A percentile compares a stretch with the other conserved stretches of the same genome.
phyloP scores from a whole-genome alignment of 2,329 filamentous ascomycete genomes.

The Sporothrix brasiliensis region DNA sequence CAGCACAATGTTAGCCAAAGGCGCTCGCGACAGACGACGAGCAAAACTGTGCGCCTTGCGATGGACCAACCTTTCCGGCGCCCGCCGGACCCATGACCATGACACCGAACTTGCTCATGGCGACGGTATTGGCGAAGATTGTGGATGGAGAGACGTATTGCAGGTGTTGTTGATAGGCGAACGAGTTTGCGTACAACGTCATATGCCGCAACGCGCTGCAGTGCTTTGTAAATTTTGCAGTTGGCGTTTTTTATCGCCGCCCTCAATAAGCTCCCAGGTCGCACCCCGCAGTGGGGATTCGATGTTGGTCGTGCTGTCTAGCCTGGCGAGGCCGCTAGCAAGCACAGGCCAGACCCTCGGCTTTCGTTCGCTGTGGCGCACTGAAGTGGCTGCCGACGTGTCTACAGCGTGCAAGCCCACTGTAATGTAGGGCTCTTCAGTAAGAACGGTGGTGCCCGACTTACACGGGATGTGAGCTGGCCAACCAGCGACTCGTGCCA shows the following conservation, averaged over 20 bases:
- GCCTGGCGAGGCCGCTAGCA: slow-evolving; percentile 21
- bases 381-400: neutral
- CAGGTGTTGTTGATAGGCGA: neutral
- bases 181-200: neutral
- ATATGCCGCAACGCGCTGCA: slow-evolving; percentile 14
- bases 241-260: neutral
- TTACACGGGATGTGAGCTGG: neutral
- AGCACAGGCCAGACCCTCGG: slow-evolving; percentile 31
- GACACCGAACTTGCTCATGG: slow-evolving; percentile 91
- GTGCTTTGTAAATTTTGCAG: slow-evolving; percentile 5
- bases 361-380: slow-evolving; percentile 7
- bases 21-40: neutral
- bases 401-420: neutral
- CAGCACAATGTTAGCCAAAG: slow-evolving; percentile 2
- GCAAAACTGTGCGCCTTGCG: neutral
- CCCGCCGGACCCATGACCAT: slow-evolving; percentile 96
- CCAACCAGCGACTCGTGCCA: neutral
- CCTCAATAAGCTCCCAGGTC: slow-evolving; percentile 25
- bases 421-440: neutral
- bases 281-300: slow-evolving; percentile 33
- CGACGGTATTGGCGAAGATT: slow-evolving; percentile 36
- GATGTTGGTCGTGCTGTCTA: neutral
- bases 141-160: neutral
- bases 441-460: neutral
- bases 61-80: slow-evolving; percentile 73